phyloP scores from a whole-genome alignment of 495 filamentous ascomycete genomes.

The Talaromyces trachyspermus region DNA sequence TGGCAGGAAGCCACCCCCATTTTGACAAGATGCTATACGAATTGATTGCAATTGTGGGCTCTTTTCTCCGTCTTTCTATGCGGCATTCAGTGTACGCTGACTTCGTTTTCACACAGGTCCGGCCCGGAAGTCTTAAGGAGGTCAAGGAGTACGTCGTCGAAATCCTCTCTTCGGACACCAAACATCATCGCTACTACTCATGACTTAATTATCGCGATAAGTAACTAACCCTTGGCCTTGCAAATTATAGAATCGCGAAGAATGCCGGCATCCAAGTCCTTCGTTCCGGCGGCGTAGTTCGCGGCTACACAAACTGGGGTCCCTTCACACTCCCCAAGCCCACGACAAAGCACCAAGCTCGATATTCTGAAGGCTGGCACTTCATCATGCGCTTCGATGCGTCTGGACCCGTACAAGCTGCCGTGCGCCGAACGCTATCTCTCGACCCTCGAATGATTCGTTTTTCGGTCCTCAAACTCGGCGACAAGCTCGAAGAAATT shows the following conservation, averaged over 20 bases:
- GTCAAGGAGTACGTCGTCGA: conserved; percentile 90
- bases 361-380: conserved; percentile 80
- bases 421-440: conserved; percentile 64
- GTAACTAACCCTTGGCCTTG: too few species aligned
- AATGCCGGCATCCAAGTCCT: conserved; percentile 80
- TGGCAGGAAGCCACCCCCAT: too few species aligned
- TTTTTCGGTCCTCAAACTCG: conserved; percentile 79
- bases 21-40: conserved; percentile 78
- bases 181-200: conserved; percentile 10
- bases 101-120: conserved; percentile 53
- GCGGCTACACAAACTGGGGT: conserved; percentile 92
- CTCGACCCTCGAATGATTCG: conserved; percentile 88
- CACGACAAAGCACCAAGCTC: conserved; percentile 66
- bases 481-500: conserved; percentile 64
- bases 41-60: conserved; percentile 83
- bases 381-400: conserved; percentile 96
- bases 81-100: conserved; percentile 8
- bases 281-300: conserved; percentile 78
- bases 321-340: conserved; percentile 72
- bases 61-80: neutral
- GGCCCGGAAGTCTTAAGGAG: conserved; percentile 76
- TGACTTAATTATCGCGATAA: too few species aligned
- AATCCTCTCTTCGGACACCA: neutral
- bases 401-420: conserved; percentile 58
- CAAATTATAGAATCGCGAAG: conserved; percentile 84